Evolutionary conservation across 805 yeast genomes (phyloP).

Genomic region (Candida bentonensis): DNA sequence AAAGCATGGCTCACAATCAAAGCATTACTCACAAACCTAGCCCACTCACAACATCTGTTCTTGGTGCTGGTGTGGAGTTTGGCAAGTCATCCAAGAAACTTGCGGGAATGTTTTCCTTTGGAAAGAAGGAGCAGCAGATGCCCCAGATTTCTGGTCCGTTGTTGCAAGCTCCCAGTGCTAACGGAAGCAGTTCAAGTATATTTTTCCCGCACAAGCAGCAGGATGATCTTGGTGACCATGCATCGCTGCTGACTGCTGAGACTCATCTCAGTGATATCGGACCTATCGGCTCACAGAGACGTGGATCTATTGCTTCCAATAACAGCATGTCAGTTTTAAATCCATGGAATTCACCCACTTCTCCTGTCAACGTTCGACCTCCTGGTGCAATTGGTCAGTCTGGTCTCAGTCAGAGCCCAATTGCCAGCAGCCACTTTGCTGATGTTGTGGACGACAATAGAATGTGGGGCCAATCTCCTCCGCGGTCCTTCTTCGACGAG

Average conservation of each 20-base stretch:
- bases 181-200: not conserved
- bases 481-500: not conserved
- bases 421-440: too few relatives aligned
- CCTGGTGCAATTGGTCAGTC: too few relatives aligned
- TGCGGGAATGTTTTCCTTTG: not conserved
- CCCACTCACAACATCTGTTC: not conserved
- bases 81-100: not conserved
- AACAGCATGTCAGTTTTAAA: not conserved
- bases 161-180: not conserved
- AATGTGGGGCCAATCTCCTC: not conserved
- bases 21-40: not conserved
- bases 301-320: conserved; percentile 2
- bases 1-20: too few relatives aligned
- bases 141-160: not conserved
- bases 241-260: not conserved
- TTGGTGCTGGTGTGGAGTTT: not conserved
- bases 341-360: not conserved
- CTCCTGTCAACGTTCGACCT: not conserved
- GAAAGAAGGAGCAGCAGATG: not conserved
- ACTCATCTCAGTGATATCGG: conserved; percentile 4
- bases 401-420: too few relatives aligned
- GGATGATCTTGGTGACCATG: not conserved
- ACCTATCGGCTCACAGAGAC: conserved; percentile 9
- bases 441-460: not conserved
- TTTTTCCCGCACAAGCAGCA: not conserved